phyloP scores from a whole-genome alignment of 1,284 basidiomycete species.

The Termitomyces sp. region DNA sequence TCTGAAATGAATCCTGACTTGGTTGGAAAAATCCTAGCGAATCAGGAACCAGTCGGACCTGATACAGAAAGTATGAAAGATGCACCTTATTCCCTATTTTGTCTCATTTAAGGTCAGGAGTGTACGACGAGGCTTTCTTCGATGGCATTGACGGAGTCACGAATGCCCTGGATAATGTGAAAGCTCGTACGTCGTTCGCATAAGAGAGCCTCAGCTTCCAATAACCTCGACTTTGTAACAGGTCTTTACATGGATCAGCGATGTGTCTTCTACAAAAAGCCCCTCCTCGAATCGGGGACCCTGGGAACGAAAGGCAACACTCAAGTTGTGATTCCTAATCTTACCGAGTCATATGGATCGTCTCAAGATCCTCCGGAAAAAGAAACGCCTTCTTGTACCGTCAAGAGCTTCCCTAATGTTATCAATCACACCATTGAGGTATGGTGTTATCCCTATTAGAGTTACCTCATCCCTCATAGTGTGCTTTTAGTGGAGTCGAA shows the following conservation, averaged over 20 bases:
- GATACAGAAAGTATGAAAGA: conserved; percentile 77
- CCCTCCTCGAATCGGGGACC: conserved; percentile 95
- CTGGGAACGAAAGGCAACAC: conserved; percentile 98
- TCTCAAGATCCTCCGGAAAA: conserved; percentile 99
- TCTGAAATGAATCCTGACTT: conserved; percentile 96
- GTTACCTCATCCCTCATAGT: neutral
- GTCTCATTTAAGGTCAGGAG: conserved; percentile 43
- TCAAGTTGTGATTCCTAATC: conserved; percentile 92
- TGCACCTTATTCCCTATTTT: neutral
- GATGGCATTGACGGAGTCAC: conserved; percentile 88
- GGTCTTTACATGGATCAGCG: conserved; percentile 99
- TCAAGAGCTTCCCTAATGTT: conserved; percentile 99
- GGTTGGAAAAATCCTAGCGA: conserved; percentile 81
- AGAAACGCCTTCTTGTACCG: conserved; percentile 95
- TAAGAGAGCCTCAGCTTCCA: neutral
- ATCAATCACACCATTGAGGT: conserved; percentile 99
- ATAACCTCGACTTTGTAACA: conserved; percentile 23
- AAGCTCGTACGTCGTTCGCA: conserved; percentile 67
- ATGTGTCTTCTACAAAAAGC: conserved; percentile 97
- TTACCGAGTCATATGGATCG: conserved; percentile 97
- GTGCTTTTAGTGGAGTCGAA: conserved; percentile 78
- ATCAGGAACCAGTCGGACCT: conserved; percentile 92
- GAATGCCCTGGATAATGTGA: conserved; percentile 99
- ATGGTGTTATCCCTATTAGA: conserved; percentile 14
- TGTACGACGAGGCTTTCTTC: conserved; percentile 92